These are phyloP conservation scores for Cupressus sempervirens DNA, from an alignment of 75 land plant genomes.

Conservation along the genomic window DNA sequence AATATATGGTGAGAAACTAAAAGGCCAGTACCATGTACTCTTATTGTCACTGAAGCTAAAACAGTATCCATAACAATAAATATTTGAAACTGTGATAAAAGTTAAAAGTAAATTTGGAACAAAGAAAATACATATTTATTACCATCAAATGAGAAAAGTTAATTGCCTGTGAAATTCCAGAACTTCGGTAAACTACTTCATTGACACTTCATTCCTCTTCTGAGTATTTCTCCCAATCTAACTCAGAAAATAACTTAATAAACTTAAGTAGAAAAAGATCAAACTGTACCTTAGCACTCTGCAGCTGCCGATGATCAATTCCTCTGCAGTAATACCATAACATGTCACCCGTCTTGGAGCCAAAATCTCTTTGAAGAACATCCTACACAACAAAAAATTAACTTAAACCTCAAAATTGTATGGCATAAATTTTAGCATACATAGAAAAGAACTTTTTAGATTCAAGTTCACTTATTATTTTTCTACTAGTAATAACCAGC, in stretches of 20 bases:
- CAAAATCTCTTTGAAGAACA: slow-evolving; percentile 76
- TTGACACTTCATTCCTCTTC: not conserved
- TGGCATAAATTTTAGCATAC: not conserved
- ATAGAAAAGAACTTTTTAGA: not conserved
- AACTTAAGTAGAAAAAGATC: not conserved
- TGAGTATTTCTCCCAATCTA: not conserved
- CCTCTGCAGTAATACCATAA: slow-evolving; percentile 85
- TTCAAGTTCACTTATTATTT: too few relatives aligned
- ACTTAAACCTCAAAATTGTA: not conserved
- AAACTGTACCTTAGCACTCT: slow-evolving; percentile 55
- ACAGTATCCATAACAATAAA: not conserved
- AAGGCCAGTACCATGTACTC: too few relatives aligned
- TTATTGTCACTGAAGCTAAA: not conserved
- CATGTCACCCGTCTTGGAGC: slow-evolving; percentile 87
- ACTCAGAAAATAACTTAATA: not conserved
- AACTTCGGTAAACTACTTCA: not conserved
- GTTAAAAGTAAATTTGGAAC: not conserved
- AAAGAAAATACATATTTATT: not conserved
- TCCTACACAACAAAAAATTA: slow-evolving; percentile 45
- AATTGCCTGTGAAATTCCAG: not conserved
- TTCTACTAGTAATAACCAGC: not conserved
- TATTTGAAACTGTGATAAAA: not conserved
- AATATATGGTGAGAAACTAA: too few relatives aligned
- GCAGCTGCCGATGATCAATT: slow-evolving; percentile 73
- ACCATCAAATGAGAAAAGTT: not conserved